Base-by-base conservation (phyloP, 1,284 basidiomycete genomes). In the Cutaneotrichosporon sp. region DNA sequence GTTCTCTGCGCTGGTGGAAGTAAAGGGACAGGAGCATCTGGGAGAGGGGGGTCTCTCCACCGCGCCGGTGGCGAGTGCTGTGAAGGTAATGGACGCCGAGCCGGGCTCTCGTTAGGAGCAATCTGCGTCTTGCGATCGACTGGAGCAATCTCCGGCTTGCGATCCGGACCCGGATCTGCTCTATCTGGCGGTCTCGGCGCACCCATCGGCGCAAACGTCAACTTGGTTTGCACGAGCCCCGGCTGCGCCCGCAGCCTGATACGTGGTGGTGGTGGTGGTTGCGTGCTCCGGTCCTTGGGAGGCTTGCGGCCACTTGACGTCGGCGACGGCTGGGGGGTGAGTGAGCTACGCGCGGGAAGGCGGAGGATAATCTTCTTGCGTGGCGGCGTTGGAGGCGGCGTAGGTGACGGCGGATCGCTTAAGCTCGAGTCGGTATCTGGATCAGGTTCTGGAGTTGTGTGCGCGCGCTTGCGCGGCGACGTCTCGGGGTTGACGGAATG, bases 321-420 rank as follows among this genome's bases (percentile, higher is more conserved):
- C 9, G 49, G 49, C 22, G 49, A 50, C 8, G 26, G 49, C 26
- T 50, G 49, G 10, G 49, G 49, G 7, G 49, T 50, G 26, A 50
- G 49, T 18, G 49, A 50, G 14, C 22, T 26, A 2, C 53, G 18
- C 10, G 53, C 53, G 10, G 55, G 55, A 8, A 56, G 22, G 7
- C 38, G 38, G 36, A 56, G 55, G 21, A 40, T 56, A 38, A 56
- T 56, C 55, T 55, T 55, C 53, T 56, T 56, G 10, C 51, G 51
- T n/a, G 49, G 30, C 31, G 51, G 51, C 9, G 30, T 30, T 5
- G 51, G 51, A 5, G 51, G 51, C 18, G 51, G 51, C 8, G 51
- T 31, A 4, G 51, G 51, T 6, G 51, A 53, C 30, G 51, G 51
- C 30, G 51, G 30, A 34, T 30, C 26, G 31, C 30, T 32, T 53